Conservation (phyloP, 805 yeast species). For the Pichia exigua region DNA sequence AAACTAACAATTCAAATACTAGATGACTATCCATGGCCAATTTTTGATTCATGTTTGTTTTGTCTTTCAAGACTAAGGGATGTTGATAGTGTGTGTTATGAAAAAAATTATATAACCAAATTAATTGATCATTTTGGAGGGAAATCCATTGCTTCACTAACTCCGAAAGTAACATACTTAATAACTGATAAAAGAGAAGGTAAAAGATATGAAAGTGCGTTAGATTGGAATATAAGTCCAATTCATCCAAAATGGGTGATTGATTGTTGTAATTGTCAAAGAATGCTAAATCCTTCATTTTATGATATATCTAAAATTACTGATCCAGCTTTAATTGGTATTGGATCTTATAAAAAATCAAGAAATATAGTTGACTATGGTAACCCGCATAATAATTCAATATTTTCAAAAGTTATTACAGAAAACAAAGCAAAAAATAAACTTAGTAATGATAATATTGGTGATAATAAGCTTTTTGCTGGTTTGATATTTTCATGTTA, state of each 20-base stretch:
- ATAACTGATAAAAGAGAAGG: slow-evolving; percentile 47
- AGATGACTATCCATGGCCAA: slow-evolving; percentile 26
- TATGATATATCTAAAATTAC: slow-evolving; percentile 28
- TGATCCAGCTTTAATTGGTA: slow-evolving; percentile 16
- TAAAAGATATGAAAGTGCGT: slow-evolving; percentile 42
- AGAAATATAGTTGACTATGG: slow-evolving; percentile 10
- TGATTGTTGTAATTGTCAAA: slow-evolving; percentile 39
- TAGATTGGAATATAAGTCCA: slow-evolving; percentile 44
- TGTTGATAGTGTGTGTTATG: slow-evolving; percentile 16
- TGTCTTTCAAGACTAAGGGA: slow-evolving; percentile 37
- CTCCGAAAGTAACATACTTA: slow-evolving; percentile 35
- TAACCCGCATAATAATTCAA: background rate
- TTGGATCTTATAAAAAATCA: slow-evolving; percentile 25
- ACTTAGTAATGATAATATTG: background rate
- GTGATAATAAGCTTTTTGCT: slow-evolving; percentile 28
- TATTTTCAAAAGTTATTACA: background rate
- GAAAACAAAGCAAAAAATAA: background rate
- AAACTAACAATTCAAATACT: slow-evolving; percentile 8
- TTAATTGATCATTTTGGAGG: slow-evolving; percentile 42
- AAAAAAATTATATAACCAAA: slow-evolving; percentile 27
- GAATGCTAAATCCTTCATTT: slow-evolving; percentile 33
- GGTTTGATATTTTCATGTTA: slow-evolving; percentile 34
- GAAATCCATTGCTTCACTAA: slow-evolving; percentile 41
- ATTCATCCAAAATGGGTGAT: slow-evolving; percentile 45
- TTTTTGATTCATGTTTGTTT: slow-evolving; percentile 37